Conservation (phyloP, 805 yeast genomes). For the Metschnikowia aberdeeniae region DNA sequence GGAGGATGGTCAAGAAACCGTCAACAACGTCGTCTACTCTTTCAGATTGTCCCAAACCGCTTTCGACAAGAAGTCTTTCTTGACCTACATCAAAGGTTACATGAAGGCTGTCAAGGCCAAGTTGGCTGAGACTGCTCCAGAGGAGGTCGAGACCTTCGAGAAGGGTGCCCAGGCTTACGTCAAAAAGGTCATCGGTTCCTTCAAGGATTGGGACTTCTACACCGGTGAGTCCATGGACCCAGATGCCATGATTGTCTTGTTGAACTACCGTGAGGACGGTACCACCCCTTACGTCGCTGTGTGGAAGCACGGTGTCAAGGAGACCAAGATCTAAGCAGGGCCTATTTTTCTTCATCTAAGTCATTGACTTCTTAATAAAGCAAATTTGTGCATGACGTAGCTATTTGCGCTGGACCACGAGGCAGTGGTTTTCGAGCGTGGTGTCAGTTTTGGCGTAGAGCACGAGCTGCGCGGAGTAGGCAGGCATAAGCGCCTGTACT, state of each 20-base stretch:
- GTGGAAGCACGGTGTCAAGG: slow-evolving; percentile 98
- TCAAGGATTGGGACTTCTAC: slow-evolving; percentile 99
- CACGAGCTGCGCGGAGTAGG: slow-evolving; percentile 47
- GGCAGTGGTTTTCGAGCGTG: slow-evolving; percentile 69
- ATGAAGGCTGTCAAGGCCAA: slow-evolving; percentile 94
- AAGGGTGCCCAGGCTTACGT: slow-evolving; percentile 96
- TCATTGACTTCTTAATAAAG: not conserved
- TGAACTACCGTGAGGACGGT: slow-evolving; percentile 99
- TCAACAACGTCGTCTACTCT: slow-evolving; percentile 97
- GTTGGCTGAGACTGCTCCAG: slow-evolving; percentile 88
- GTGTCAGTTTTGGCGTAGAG: slow-evolving; percentile 54
- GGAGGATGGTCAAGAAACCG: slow-evolving; percentile 84
- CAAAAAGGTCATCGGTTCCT: slow-evolving; percentile 91
- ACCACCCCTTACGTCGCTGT: slow-evolving; percentile 93
- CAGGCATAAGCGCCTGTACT: slow-evolving; percentile 28
- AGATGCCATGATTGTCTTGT: slow-evolving; percentile 95
- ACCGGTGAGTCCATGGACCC: slow-evolving; percentile 99
- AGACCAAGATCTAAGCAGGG: slow-evolving; percentile 73
- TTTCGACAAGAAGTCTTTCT: slow-evolving; percentile 97
- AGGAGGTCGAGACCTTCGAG: slow-evolving; percentile 81
- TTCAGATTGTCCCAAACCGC: slow-evolving; percentile 95
- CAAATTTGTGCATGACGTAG: not conserved
- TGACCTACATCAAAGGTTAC: slow-evolving; percentile 97
- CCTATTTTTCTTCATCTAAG: not conserved
- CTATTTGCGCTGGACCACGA: slow-evolving; percentile 24